Evolutionary conservation across 2,329 filamentous ascomycete genomes (phyloP), one percentile per base, ranked within the genome.

Genomic region (Colletotrichum sp.): DNA sequence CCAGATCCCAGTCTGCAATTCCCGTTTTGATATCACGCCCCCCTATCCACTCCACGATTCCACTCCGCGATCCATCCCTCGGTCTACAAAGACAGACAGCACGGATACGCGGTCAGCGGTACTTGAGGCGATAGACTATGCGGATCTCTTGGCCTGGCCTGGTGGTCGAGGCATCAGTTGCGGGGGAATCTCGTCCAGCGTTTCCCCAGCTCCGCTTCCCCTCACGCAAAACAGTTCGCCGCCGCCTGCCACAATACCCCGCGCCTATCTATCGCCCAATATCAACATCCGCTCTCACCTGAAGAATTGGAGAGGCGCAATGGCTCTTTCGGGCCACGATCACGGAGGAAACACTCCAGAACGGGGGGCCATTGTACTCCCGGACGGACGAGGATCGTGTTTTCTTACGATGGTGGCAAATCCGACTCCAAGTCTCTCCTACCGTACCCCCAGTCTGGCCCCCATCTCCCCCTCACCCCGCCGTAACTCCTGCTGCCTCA

Each of bases 391-490:
- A 48, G 28, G 60, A 74, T 71, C 30, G 25, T 28, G 27, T 27
- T 48, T 73, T 65, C 48, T 75, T 39, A 55, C 61, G 22, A 71
- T 62, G 68, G 72, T 75, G 61, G 72, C 68, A 56, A 75, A 32
- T 25, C 22, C 30, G 28, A 32, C 32, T 32, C 39, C 43, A 32
- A 39, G 15, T 55, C 65, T 22, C 66, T 55, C 18, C n/a, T n/a
- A 48, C 34, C 2, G 22, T 22, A 22, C 39, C 36, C 36, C 16
- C 39, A 43, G 39, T 25, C 61, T 36, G 8, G 32, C 22, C 25
- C 34, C 22, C 28, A 36, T 43, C 66, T 58, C 52, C 25, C 66
- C 66, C 25, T 43, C 39, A 36, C 52, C 66, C 48, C 30, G 32
- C 22, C 66, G 48, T 28, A 48, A 60, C 56, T 58, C 15, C 6